Percentiles rank a stretch among this genome's conserved stretches.
These are phyloP conservation scores for Babesia microti DNA, from an alignment of 169 alveolate genomes.

Conservation along the genomic window DNA sequence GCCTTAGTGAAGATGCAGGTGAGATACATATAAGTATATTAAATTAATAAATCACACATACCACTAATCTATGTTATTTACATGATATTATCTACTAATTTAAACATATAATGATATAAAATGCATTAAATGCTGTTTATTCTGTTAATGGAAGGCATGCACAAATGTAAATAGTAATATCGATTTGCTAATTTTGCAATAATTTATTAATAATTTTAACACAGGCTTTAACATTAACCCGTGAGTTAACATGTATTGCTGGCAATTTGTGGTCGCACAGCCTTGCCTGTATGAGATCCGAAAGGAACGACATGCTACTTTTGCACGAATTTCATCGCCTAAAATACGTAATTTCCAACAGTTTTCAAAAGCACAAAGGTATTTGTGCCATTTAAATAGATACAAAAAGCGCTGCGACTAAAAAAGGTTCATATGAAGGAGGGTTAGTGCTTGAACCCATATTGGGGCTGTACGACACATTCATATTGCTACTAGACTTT, in stretches of 20 bases:
- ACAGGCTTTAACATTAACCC: slow-evolving; percentile 85
- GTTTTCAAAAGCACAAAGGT: slow-evolving; percentile 26
- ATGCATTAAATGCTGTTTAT: too few species aligned
- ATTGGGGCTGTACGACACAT: slow-evolving; percentile 91
- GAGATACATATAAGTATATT: background rate
- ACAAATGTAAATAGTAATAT: background rate
- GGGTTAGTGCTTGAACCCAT: slow-evolving; percentile 96
- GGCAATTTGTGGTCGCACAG: slow-evolving; percentile 92
- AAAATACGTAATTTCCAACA: slow-evolving; percentile 73
- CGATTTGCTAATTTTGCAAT: background rate
- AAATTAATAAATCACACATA: background rate
- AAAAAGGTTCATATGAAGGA: slow-evolving; percentile 76
- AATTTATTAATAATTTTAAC: slow-evolving; percentile 15
- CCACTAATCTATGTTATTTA: too few species aligned
- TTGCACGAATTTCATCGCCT: slow-evolving; percentile 84
- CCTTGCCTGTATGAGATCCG: slow-evolving; percentile 75
- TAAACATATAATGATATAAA: too few species aligned
- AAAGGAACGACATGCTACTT: slow-evolving; percentile 88
- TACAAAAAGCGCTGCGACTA: slow-evolving; percentile 21
- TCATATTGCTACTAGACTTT: slow-evolving; percentile 91
- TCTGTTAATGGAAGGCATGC: too few species aligned
- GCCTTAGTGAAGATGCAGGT: slow-evolving; percentile 38
- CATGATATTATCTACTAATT: too few species aligned
- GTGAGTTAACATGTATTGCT: slow-evolving; percentile 87
- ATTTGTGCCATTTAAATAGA: too few species aligned